Evolutionary conservation across 441 rosid genomes (phyloP), one percentile per base, ranked within the genome.

Genomic region (Gossypium lobatum): DNA sequence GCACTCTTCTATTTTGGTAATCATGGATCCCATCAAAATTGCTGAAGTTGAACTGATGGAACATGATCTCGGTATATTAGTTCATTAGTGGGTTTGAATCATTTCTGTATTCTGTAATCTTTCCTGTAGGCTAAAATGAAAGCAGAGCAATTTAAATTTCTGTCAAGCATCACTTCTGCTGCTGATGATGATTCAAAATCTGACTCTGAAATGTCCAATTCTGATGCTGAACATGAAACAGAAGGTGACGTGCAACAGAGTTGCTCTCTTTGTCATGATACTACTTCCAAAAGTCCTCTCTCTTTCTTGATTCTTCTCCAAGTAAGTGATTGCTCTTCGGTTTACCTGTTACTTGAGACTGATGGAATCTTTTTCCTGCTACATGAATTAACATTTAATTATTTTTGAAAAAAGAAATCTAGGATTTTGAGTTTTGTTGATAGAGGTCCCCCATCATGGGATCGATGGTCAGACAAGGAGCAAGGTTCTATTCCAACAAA

Each of bases 261-360:
- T 81, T 96, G 98, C 80, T 87, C 96, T 79, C 97, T 96, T 77
- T 96, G 98, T 80, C 99, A 83, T 73, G 97, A 93, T 83, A 81
- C 91, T 28, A 85, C 85, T 76, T 89, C 98, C 55, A 87, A 80
- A 82, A 54, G 59, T 54, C 13, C 59, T 18, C 25, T 54, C 21
- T 54, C 59, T 54, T 54, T 54, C 59, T 54, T 54, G 25, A 54
- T 54, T 86, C 92, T 89, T 83, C 97, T 96, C 80, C 99, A 96
- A 93, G 98, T 92, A 79, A 77, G 84, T 73, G 28, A 64, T 66
- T 75, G 52, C 60, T 76, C 61, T 54, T 34, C 71, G 28, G 26
- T 26, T 66, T 75, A 77, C 70, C 77, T 73, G 46, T 72, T n/a
- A 59, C 60, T 45, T 64, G 73, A 58, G 14, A 57, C 28, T 2